These are phyloP conservation scores for Aspergillus asperescens DNA, from an alignment of 495 filamentous ascomycete genomes.

Conservation along the genomic window DNA sequence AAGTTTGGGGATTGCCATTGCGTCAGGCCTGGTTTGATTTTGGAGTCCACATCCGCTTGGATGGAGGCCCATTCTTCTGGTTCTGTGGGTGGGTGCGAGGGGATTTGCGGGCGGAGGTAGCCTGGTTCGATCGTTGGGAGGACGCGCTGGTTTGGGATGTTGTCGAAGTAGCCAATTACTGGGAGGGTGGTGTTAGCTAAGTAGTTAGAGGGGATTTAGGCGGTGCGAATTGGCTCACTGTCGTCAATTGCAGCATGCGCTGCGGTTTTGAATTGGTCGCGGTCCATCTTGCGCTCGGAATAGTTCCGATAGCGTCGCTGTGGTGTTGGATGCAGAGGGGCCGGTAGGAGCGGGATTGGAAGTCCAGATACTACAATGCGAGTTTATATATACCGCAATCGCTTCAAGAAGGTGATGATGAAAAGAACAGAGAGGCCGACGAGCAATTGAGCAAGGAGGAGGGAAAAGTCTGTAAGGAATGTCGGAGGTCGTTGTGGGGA, in stretches of 20 bases:
- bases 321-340: too few species aligned
- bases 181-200: slow-evolving; percentile 7
- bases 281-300: slow-evolving; percentile 58
- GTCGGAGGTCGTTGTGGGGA: too few species aligned
- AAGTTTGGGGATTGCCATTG: slow-evolving; percentile 97
- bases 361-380: too few species aligned
- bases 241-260: slow-evolving; percentile 80
- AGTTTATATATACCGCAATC: too few species aligned
- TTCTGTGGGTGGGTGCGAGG: slow-evolving; percentile 62
- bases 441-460: too few species aligned
- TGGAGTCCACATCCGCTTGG: slow-evolving; percentile 75
- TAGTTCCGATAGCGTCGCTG: too few species aligned
- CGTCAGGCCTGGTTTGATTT: slow-evolving; percentile 90
- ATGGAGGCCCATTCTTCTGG: slow-evolving; percentile 77
- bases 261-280: slow-evolving; percentile 72
- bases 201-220: too few species aligned
- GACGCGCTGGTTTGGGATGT: slow-evolving; percentile 63
- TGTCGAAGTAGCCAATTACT: slow-evolving; percentile 84
- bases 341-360: too few species aligned
- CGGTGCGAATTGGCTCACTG: too few species aligned
- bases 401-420: too few species aligned
- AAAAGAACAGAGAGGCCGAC: too few species aligned
- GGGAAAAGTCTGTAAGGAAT: too few species aligned
- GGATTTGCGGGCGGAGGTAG: slow-evolving; percentile 78
- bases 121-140: slow-evolving; percentile 77